Conservation (phyloP, 805 yeast genomes). For the Myxozyma nipponensis region DNA sequence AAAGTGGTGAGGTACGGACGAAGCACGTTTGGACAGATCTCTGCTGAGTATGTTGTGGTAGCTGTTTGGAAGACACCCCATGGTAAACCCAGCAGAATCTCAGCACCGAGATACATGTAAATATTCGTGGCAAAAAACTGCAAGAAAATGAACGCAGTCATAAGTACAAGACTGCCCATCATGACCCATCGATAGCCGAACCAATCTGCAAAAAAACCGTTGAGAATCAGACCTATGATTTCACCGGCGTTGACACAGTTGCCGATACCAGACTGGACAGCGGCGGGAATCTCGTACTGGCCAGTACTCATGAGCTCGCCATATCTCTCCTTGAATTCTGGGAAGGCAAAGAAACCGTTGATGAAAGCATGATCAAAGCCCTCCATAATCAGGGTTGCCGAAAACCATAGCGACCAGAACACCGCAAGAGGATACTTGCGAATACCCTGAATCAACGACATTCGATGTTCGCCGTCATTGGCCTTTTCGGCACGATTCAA, state of each 20-base stretch:
- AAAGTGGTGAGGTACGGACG: slow-evolving; percentile 49
- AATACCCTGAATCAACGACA: background rate
- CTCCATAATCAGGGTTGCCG: slow-evolving; percentile 47
- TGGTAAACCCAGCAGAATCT: slow-evolving; percentile 40
- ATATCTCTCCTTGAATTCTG: slow-evolving; percentile 17
- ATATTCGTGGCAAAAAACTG: slow-evolving; percentile 46
- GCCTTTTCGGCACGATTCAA: slow-evolving; percentile 3
- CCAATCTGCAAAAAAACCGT: slow-evolving; percentile 45
- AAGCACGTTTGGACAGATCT: slow-evolving; percentile 51
- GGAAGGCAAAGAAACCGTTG: slow-evolving; percentile 41
- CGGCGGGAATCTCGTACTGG: slow-evolving; percentile 27
- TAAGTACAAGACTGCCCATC: slow-evolving; percentile 37
- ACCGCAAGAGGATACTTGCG: slow-evolving; percentile 43
- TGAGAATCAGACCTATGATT: slow-evolving; percentile 44
- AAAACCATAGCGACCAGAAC: slow-evolving; percentile 46
- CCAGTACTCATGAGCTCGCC: slow-evolving; percentile 9
- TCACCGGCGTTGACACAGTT: slow-evolving; percentile 41
- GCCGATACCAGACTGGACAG: slow-evolving; percentile 34
- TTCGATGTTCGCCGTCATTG: background rate
- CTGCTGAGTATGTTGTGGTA: slow-evolving; percentile 56
- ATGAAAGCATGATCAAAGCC: slow-evolving; percentile 47
- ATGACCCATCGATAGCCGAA: slow-evolving; percentile 47
- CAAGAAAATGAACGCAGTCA: slow-evolving; percentile 44
- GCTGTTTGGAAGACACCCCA: slow-evolving; percentile 56
- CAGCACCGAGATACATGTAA: slow-evolving; percentile 41